phyloP scores from a whole-genome alignment of 2,329 filamentous ascomycete species.

The Penicillium sumatraense region DNA sequence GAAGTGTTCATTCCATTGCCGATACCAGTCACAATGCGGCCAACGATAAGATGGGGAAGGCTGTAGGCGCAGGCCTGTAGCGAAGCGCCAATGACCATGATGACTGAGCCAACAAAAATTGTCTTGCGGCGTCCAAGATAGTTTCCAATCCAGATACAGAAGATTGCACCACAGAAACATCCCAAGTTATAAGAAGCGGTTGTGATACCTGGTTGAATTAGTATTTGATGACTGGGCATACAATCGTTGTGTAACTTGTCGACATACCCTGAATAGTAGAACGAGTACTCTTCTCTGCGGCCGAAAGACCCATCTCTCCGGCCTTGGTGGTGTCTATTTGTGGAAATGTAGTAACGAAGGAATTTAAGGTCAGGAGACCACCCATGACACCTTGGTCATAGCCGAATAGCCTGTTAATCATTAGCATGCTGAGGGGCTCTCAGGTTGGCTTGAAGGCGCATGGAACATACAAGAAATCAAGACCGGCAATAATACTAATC shows the following conservation, averaged over 20 bases:
- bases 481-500: slow-evolving; percentile 72
- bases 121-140: slow-evolving; percentile 56
- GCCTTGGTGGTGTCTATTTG: slow-evolving; percentile 53
- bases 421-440: slow-evolving; percentile 4
- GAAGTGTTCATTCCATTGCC: slow-evolving; percentile 59
- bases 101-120: slow-evolving; percentile 54
- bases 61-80: slow-evolving; percentile 54
- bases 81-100: slow-evolving; percentile 56
- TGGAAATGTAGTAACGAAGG: slow-evolving; percentile 62
- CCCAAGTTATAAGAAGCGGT: slow-evolving; percentile 54
- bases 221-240: not conserved
- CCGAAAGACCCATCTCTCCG: slow-evolving; percentile 28
- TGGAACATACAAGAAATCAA: slow-evolving; percentile 64
- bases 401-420: slow-evolving; percentile 51
- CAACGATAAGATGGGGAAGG: slow-evolving; percentile 56
- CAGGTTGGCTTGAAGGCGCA: not conserved
- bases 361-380: slow-evolving; percentile 70
- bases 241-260: not conserved
- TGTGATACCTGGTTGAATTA: slow-evolving; percentile 39
- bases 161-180: slow-evolving; percentile 56
- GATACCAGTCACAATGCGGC: slow-evolving; percentile 57
- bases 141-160: slow-evolving; percentile 58
- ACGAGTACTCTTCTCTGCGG: slow-evolving; percentile 40
- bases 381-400: slow-evolving; percentile 79
- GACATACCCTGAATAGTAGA: slow-evolving; percentile 47